Conservation (phyloP, 345 rosid species). For the Boechera stricta region DNA sequence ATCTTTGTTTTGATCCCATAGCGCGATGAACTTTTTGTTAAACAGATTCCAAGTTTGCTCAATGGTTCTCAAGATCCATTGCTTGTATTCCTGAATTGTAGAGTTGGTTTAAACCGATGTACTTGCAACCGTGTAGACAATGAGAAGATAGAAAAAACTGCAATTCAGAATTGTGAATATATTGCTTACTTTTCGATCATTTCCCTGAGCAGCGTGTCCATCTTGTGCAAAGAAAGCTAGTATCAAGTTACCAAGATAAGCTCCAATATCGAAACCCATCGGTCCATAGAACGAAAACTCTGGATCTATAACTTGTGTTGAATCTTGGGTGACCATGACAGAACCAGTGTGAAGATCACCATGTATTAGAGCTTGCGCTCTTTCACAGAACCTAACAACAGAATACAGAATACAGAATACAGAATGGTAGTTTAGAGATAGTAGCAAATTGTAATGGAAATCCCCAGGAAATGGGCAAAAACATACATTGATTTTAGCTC, state of each 20-base stretch:
- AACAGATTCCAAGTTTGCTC: slow-evolving; percentile 86
- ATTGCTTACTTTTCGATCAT: slow-evolving; percentile 69
- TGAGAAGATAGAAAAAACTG: not conserved
- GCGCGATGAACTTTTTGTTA: slow-evolving; percentile 60
- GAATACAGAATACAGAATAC: slow-evolving; percentile 14
- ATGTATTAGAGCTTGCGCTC: slow-evolving; percentile 88
- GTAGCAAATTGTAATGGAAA: not conserved
- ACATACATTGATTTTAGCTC: slow-evolving; percentile 85
- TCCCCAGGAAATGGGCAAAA: slow-evolving; percentile 8
- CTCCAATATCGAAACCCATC: slow-evolving; percentile 94
- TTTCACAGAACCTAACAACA: slow-evolving; percentile 84
- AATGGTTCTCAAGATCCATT: slow-evolving; percentile 73
- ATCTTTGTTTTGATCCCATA: slow-evolving; percentile 81
- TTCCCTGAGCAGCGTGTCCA: slow-evolving; percentile 67
- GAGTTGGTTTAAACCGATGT: slow-evolving; percentile 1
- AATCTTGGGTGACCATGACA: slow-evolving; percentile 83
- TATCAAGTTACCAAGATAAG: slow-evolving; percentile 87
- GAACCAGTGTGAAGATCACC: slow-evolving; percentile 98
- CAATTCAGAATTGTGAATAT: not conserved
- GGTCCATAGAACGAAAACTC: slow-evolving; percentile 94
- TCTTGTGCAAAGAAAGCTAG: slow-evolving; percentile 92
- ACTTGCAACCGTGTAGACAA: not conserved
- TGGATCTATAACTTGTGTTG: slow-evolving; percentile 94
- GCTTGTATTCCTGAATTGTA: slow-evolving; percentile 63
- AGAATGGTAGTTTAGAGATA: slow-evolving; percentile 9